These are phyloP conservation scores for Carex scoparia DNA, from an alignment of 176 grass and related monocot species.

Conservation along the genomic window DNA sequence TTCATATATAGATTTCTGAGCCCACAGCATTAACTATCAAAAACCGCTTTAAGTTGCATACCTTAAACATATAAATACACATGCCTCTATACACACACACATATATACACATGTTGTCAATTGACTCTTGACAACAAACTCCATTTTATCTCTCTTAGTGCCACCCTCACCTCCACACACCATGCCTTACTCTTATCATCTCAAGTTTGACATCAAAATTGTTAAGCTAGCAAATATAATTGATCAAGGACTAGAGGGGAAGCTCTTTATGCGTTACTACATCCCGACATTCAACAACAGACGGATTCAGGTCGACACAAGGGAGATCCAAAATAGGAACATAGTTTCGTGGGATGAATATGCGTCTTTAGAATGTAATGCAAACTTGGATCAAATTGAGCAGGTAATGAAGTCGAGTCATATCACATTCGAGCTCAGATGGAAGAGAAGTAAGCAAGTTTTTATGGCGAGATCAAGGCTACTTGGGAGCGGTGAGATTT, in stretches of 20 bases:
- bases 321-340: neutral
- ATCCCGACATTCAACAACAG: neutral
- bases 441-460: neutral
- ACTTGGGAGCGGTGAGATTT: slow-evolving; percentile 7
- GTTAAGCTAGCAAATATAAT: neutral
- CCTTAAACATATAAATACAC: neutral
- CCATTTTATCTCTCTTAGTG: neutral
- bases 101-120: neutral
- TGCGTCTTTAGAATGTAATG: slow-evolving; percentile 2
- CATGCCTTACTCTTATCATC: neutral
- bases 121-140: neutral
- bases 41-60: neutral
- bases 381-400: neutral
- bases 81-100: neutral
- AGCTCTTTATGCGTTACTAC: slow-evolving; percentile 8
- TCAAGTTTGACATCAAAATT: slow-evolving; percentile 1
- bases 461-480: slow-evolving; percentile 1
- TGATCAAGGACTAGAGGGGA: neutral
- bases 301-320: neutral
- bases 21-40: neutral
- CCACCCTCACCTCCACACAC: neutral
- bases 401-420: neutral
- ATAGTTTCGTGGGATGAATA: neutral
- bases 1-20: neutral
- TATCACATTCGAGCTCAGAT: neutral